Conservation (phyloP, 805 yeast species). For the Myxozyma neotropica region DNA sequence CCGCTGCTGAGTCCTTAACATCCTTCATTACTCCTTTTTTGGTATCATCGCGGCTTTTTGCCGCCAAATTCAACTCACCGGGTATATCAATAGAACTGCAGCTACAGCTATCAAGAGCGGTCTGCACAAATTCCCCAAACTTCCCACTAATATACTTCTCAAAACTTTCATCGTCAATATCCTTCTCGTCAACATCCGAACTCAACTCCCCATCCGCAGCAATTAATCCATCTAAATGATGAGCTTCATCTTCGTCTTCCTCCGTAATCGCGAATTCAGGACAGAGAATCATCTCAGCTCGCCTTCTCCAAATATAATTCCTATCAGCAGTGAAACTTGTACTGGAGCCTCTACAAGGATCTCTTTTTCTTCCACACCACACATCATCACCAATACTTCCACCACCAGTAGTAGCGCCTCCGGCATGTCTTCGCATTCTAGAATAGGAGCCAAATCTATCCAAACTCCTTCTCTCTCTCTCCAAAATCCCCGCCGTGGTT, state of each 20-base stretch:
- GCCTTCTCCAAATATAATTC: conserved; percentile 28
- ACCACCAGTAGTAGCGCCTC: background rate
- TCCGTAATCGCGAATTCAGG: conserved; percentile 15
- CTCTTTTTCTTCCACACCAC: background rate
- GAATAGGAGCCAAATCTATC: background rate
- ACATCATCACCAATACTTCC: background rate
- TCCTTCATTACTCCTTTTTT: background rate
- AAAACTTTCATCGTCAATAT: too few species aligned
- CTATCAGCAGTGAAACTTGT: conserved; percentile 20
- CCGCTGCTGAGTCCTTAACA: too few species aligned
- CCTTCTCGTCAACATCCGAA: too few species aligned
- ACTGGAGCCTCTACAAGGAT: background rate
- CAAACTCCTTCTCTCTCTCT: background rate
- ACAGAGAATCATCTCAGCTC: conserved; percentile 17
- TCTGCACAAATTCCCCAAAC: conserved; percentile 10
- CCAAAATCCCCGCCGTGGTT: too few species aligned
- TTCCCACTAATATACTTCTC: background rate
- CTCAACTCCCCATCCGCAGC: background rate
- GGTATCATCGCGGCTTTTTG: background rate
- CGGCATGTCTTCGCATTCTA: background rate
- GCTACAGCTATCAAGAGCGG: background rate
- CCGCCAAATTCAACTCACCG: background rate
- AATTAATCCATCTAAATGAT: background rate
- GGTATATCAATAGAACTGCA: background rate
- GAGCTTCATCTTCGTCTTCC: conserved; percentile 5